phyloP scores from a whole-genome alignment of 768 basidiomycete genomes.

The Melanogaster broomeanus region DNA sequence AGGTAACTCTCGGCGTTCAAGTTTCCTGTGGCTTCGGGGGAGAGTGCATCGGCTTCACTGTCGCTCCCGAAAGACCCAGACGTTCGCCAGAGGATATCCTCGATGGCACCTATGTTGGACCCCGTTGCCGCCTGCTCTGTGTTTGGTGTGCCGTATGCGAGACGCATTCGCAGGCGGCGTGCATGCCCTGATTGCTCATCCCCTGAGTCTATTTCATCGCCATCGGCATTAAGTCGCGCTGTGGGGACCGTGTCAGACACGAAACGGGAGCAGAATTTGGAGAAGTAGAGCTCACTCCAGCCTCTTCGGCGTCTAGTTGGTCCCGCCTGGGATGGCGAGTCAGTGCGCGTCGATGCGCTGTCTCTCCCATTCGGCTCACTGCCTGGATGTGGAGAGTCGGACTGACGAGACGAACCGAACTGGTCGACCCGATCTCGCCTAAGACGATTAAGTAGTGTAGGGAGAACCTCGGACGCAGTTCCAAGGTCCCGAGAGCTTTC shows the following conservation, averaged over 20 bases:
- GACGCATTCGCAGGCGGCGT: slow-evolving; percentile 47
- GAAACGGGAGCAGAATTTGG: background rate
- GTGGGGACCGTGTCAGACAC: slow-evolving; percentile 8
- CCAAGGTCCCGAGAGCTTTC: slow-evolving; percentile 22
- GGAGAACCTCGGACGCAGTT: slow-evolving; percentile 25
- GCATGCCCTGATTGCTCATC: slow-evolving; percentile 62
- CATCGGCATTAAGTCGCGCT: slow-evolving; percentile 50
- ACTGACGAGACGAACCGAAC: slow-evolving; percentile 2
- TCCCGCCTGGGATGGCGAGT: slow-evolving; percentile 10
- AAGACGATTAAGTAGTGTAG: slow-evolving; percentile 23
- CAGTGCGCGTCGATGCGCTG: slow-evolving; percentile 4
- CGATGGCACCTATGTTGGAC: slow-evolving; percentile 29
- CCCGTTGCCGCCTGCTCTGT: slow-evolving; percentile 31
- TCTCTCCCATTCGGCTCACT: slow-evolving; percentile 13
- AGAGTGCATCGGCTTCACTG: slow-evolving; percentile 18
- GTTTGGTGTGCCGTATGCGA: slow-evolving; percentile 19
- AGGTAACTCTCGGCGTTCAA: slow-evolving; percentile 16
- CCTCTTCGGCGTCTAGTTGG: slow-evolving; percentile 33
- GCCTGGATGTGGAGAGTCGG: slow-evolving; percentile 3
- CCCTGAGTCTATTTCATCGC: slow-evolving; percentile 62
- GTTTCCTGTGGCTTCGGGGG: slow-evolving; percentile 15
- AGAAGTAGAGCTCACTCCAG: slow-evolving; percentile 27
- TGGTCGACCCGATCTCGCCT: slow-evolving; percentile 25
- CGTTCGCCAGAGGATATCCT: slow-evolving; percentile 24
- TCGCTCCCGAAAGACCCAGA: slow-evolving; percentile 19